A percentile compares a stretch with the other conserved stretches of the same genome.
phyloP scores from a whole-genome alignment of 2,329 filamentous ascomycete species.

The Raffaelea arxii region DNA sequence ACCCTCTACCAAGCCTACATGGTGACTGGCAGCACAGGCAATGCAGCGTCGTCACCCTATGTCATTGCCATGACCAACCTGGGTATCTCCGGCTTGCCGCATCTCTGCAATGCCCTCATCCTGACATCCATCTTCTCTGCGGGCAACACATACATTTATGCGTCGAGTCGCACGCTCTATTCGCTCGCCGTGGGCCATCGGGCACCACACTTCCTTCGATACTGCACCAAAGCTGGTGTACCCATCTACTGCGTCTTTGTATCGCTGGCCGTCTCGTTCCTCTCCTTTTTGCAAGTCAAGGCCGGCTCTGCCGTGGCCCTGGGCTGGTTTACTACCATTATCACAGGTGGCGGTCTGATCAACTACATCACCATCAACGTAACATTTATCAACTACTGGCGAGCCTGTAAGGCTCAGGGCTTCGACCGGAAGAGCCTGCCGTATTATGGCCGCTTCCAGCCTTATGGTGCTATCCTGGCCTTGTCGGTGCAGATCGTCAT shows the following conservation, averaged over 20 bases:
- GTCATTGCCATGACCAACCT: conserved; percentile 43
- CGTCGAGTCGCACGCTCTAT: conserved; percentile 29
- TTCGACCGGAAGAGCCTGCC: conserved; percentile 42
- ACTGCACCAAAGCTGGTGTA: conserved; percentile 26
- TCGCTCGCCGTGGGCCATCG: conserved; percentile 42
- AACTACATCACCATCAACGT: conserved; percentile 37
- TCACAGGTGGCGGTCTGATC: neutral
- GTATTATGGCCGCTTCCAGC: conserved; percentile 37
- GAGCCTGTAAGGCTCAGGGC: conserved; percentile 44
- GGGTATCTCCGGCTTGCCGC: conserved; percentile 37
- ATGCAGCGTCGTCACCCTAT: conserved; percentile 41
- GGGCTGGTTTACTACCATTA: neutral
- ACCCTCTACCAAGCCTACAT: conserved; percentile 19
- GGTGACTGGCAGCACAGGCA: conserved; percentile 28
- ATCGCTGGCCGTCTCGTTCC: conserved; percentile 10
- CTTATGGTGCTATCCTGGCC: conserved; percentile 32
- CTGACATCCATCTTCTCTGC: conserved; percentile 49
- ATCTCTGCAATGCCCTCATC: conserved; percentile 53
- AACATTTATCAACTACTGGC: conserved; percentile 49
- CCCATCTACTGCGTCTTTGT: conserved; percentile 21
- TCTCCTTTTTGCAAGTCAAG: conserved; percentile 28
- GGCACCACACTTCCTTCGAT: conserved; percentile 43
- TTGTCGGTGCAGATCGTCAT: conserved; percentile 24
- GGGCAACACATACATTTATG: conserved; percentile 49
- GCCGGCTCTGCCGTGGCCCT: conserved; percentile 22